A percentile compares a stretch with the other conserved stretches of the same genome.
Conservation (phyloP, 805 yeast species). For the Kazachstania viticola region DNA sequence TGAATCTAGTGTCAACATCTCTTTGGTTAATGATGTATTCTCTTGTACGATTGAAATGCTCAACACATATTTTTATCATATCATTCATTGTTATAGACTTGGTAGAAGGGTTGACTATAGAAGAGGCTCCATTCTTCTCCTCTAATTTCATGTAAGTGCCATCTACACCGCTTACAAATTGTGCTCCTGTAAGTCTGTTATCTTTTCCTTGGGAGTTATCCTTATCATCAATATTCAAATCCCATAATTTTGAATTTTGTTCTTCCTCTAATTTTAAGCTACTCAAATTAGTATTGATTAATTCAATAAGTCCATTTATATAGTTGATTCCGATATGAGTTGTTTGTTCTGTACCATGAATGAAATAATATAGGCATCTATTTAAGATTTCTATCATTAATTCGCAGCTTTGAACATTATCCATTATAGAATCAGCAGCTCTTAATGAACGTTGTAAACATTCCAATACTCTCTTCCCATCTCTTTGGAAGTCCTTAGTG, state of each 20-base stretch:
- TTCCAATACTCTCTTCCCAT: constrained; percentile 71
- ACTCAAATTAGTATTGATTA: constrained; percentile 53
- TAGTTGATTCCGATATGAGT: constrained; percentile 53
- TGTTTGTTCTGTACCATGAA: constrained; percentile 23
- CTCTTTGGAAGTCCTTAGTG: constrained; percentile 31
- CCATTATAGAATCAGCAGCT: constrained; percentile 92
- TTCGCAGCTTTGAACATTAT: constrained; percentile 49
- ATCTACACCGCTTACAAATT: constrained; percentile 18
- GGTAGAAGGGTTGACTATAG: constrained; percentile 20
- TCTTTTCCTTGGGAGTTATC: not conserved
- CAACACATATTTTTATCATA: constrained; percentile 18
- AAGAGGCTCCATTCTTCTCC: constrained; percentile 9
- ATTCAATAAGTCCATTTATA: constrained; percentile 75
- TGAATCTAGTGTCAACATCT: constrained; percentile 57
- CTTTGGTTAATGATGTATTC: constrained; percentile 59
- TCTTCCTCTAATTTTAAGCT: constrained; percentile 29
- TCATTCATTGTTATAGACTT: constrained; percentile 21
- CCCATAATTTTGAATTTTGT: constrained; percentile 2
- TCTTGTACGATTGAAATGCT: constrained; percentile 63
- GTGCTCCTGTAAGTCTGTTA: too few species aligned
- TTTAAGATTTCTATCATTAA: constrained; percentile 84
- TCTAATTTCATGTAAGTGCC: constrained; percentile 18
- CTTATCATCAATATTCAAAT: constrained; percentile 6
- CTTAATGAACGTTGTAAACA: constrained; percentile 81
- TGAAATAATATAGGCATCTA: constrained; percentile 73